These are phyloP conservation scores for Rhizoclosmatium globosum DNA, from an alignment of 192 early-diverging fungal genomes.

Conservation along the genomic window DNA sequence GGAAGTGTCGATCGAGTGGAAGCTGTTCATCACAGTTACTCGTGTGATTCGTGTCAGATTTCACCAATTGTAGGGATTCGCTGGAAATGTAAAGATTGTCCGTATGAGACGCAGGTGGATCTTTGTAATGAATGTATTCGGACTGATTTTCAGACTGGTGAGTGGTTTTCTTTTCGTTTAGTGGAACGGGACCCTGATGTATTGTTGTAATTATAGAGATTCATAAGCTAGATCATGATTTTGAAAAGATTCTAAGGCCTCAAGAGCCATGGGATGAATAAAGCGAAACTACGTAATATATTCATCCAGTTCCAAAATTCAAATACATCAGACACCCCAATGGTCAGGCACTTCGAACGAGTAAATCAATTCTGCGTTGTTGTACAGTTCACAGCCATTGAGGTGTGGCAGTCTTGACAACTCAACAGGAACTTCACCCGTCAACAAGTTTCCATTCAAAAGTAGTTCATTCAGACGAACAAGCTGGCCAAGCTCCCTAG, in stretches of 20 bases:
- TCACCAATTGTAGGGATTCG: constrained; percentile 26
- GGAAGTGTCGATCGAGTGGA: neutral
- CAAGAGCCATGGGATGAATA: neutral
- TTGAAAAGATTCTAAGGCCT: constrained; percentile 3
- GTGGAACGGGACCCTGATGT: no score
- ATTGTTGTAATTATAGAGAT: constrained; percentile 1
- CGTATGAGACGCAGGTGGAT: constrained; percentile 16
- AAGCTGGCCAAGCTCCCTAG: no score
- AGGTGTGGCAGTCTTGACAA: no score
- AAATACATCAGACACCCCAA: no score
- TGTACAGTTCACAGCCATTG: no score
- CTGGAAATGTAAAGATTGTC: constrained; percentile 29
- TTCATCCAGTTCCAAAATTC: neutral
- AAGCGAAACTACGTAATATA: neutral
- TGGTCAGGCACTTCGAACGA: no score
- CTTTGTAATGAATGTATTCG: constrained; percentile 26
- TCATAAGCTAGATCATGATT: constrained; percentile 24
- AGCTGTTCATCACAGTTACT: constrained; percentile 2
- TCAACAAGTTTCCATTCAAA: no score
- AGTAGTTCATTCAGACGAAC: no score
- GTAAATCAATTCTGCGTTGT: no score
- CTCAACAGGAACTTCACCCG: no score
- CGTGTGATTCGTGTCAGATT: constrained; percentile 14
- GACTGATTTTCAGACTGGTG: constrained; percentile 20
- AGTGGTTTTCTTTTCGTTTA: neutral